Evolutionary conservation across 495 filamentous ascomycete genomes (phyloP).

Genomic region (Xylaria nigripes): DNA sequence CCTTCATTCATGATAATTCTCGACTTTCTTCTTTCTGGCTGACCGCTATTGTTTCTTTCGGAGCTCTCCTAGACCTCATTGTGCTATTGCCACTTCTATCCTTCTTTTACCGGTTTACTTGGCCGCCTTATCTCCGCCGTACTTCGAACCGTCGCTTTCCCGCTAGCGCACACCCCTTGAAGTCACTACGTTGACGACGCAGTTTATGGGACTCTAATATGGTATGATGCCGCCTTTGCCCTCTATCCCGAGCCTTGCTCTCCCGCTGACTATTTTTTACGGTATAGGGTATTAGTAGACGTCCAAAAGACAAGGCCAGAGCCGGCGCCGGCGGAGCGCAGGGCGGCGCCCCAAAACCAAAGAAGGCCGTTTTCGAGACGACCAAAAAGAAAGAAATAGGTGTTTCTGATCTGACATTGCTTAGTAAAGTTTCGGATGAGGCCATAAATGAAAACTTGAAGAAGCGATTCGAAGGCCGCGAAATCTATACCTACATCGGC

Average conservation of each 20-base stretch:
- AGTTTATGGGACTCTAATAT: constrained; percentile 26
- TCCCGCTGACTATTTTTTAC: constrained; percentile 8
- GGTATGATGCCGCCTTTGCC: constrained; percentile 15
- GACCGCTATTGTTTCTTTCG: not conserved
- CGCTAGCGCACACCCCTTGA: not conserved
- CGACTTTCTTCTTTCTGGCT: not conserved
- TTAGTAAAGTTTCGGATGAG: constrained; percentile 97
- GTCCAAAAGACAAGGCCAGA: constrained; percentile 51
- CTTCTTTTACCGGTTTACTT: not conserved
- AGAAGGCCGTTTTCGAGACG: constrained; percentile 91
- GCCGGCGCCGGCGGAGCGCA: constrained; percentile 51
- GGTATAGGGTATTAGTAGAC: constrained; percentile 46
- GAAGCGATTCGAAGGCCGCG: constrained; percentile 88
- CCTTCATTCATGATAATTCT: not conserved
- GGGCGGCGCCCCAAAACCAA: constrained; percentile 61
- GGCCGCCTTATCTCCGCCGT: not conserved
- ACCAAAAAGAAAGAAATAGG: constrained; percentile 99
- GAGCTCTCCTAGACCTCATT: constrained; percentile 1
- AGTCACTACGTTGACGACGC: constrained; percentile 6
- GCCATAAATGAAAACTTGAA: constrained; percentile 99
- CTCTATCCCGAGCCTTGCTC: not conserved
- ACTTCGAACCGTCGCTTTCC: not conserved
- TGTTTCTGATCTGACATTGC: constrained; percentile 92
- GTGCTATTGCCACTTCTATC: not conserved
- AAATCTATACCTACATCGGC: constrained; percentile 99